Conservation (phyloP, 2,329 filamentous ascomycete genomes). For the Ramichloridium luteum region DNA sequence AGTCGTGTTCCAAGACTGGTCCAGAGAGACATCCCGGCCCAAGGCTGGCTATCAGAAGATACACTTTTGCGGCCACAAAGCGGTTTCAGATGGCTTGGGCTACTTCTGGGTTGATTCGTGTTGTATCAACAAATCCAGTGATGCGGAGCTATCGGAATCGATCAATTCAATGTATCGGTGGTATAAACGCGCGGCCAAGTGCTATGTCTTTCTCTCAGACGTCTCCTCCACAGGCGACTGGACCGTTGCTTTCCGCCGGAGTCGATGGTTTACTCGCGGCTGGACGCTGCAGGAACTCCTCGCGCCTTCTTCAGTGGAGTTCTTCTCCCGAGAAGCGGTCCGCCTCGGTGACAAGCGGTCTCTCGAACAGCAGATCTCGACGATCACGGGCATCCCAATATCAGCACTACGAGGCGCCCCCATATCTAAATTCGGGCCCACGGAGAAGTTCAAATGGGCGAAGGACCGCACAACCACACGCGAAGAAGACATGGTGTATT, state of each 20-base stretch:
- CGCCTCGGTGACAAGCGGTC: no score
- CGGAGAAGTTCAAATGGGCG: no score
- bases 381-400: no score
- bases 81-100: conserved; percentile 3
- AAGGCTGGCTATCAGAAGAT: conserved; percentile 1
- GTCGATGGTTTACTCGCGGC: conserved; percentile 5
- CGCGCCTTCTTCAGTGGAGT: conserved; percentile 1
- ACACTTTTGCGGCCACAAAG: conserved; percentile 2
- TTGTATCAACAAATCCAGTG: conserved; percentile 13
- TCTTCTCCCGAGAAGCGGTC: conserved; percentile 2
- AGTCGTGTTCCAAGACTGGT: conserved; percentile 7
- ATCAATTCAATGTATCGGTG: conserved; percentile 15
- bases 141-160: conserved; percentile 11
- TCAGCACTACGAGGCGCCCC: no score
- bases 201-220: conserved; percentile 10
- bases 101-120: conserved; percentile 15
- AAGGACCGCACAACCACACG: neutral
- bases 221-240: conserved; percentile 1
- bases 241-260: conserved; percentile 2
- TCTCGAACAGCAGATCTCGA: no score
- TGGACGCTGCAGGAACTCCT: conserved; percentile 6
- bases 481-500: conserved; percentile 1
- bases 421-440: no score
- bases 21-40: no score
- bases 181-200: conserved; percentile 10